These are phyloP conservation scores for Pichia nakasei DNA, from an alignment of 805 yeast species.

Conservation along the genomic window DNA sequence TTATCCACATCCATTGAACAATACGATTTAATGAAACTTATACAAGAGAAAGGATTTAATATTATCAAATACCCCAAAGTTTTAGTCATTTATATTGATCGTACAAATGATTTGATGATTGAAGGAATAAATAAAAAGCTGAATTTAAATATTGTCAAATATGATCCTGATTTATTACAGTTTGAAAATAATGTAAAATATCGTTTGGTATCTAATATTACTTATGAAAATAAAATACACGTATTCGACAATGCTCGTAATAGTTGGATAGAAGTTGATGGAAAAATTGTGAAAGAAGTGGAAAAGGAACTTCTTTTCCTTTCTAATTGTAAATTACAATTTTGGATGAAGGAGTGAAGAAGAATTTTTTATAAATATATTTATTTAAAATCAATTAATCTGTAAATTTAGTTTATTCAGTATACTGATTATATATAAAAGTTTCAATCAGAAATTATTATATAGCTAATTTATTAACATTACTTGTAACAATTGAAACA, in stretches of 20 bases:
- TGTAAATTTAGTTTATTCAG: too few species aligned
- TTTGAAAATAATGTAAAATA: conserved; percentile 27
- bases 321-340: conserved; percentile 54
- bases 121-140: conserved; percentile 29
- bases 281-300: conserved; percentile 36
- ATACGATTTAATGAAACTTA: conserved; percentile 33
- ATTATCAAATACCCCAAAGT: conserved; percentile 41
- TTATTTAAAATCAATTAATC: too few species aligned
- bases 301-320: conserved; percentile 55
- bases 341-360: conserved; percentile 41
- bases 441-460: conserved; percentile 27
- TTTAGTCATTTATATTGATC: conserved; percentile 48
- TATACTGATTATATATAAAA: not conserved
- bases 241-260: conserved; percentile 30
- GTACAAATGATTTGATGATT: conserved; percentile 31
- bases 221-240: conserved; percentile 43
- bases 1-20: conserved; percentile 41
- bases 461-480: conserved; percentile 84
- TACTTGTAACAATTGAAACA: conserved; percentile 77
- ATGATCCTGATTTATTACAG: conserved; percentile 32
- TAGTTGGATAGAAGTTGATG: conserved; percentile 54
- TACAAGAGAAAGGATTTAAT: conserved; percentile 34
- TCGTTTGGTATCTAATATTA: conserved; percentile 40
- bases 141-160: conserved; percentile 58
- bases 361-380: not conserved